Percentiles rank a stretch among this genome's conserved stretches.
Conservation (phyloP, 345 rosid species). For the Jatropha curcas region DNA sequence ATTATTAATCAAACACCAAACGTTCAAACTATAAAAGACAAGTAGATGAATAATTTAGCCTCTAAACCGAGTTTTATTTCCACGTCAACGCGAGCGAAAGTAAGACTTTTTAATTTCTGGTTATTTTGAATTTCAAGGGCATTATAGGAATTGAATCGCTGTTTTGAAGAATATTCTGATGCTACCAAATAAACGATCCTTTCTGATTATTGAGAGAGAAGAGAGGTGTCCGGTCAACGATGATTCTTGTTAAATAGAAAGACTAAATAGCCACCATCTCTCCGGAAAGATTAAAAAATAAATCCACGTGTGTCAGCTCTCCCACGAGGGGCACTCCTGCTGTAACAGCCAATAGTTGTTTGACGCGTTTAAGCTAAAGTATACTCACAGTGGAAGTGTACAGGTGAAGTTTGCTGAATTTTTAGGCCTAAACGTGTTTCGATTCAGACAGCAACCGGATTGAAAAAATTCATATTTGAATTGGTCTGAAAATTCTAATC, state of each 20-base stretch:
- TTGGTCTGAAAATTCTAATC: too few species aligned
- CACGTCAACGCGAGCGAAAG: background rate
- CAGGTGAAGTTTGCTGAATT: too few species aligned
- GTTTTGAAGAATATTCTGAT: background rate
- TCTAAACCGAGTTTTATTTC: background rate
- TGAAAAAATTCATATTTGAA: too few species aligned
- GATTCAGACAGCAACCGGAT: too few species aligned
- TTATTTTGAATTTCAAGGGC: background rate
- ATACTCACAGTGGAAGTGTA: too few species aligned
- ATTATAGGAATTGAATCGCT: slow-evolving; percentile 1
- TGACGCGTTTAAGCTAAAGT: background rate
- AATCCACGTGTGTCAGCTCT: background rate
- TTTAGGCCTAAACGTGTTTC: too few species aligned
- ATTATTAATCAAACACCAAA: background rate
- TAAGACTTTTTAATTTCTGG: background rate
- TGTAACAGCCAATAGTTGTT: background rate
- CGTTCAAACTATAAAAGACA: background rate
- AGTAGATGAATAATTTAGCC: background rate
- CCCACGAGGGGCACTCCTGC: background rate
- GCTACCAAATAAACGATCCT: background rate
- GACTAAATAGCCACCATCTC: too few species aligned
- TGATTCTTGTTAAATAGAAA: background rate
- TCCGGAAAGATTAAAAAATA: background rate
- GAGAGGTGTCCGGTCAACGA: too few species aligned
- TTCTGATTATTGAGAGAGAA: too few species aligned